phyloP scores from a whole-genome alignment of 345 rosid species.

The Tarenaya hassleriana region DNA sequence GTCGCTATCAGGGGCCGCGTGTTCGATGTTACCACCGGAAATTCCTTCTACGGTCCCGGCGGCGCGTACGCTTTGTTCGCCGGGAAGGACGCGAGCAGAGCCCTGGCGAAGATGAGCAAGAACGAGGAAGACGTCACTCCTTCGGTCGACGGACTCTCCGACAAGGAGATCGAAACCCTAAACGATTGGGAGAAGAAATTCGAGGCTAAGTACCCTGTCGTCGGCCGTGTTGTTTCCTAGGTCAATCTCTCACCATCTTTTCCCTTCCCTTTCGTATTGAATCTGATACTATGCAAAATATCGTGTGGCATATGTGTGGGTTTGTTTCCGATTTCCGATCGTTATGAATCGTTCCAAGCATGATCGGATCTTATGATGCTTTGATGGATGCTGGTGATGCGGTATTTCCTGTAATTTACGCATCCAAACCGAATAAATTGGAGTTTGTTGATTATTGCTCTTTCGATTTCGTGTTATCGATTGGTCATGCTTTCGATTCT shows the following conservation, averaged over 20 bases:
- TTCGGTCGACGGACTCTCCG: constrained; percentile 60
- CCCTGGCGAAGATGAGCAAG: constrained; percentile 92
- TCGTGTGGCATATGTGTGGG: background rate
- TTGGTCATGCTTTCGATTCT: no score
- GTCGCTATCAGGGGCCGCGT: constrained; percentile 75
- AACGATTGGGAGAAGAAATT: constrained; percentile 86
- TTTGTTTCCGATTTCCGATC: constrained; percentile 8
- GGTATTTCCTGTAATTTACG: background rate
- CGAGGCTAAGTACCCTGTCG: constrained; percentile 77
- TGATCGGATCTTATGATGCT: constrained; percentile 14
- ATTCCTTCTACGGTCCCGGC: constrained; percentile 69
- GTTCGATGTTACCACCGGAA: constrained; percentile 68
- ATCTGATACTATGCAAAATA: constrained; percentile 1
- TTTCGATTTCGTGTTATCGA: no score
- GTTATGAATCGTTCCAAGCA: background rate
- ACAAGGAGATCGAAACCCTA: constrained; percentile 70
- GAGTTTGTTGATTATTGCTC: constrained; percentile 1
- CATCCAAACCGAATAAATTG: constrained; percentile 16
- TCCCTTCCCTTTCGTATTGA: background rate
- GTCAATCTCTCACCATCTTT: background rate
- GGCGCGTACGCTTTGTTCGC: constrained; percentile 71
- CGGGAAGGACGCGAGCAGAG: constrained; percentile 83
- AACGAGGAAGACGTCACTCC: constrained; percentile 64
- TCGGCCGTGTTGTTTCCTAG: constrained; percentile 57
- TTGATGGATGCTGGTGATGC: background rate